These are phyloP conservation scores for Cutaneotrichosporon sp. DNA, from an alignment of 1,284 basidiomycete genomes.

Conservation along the genomic window DNA sequence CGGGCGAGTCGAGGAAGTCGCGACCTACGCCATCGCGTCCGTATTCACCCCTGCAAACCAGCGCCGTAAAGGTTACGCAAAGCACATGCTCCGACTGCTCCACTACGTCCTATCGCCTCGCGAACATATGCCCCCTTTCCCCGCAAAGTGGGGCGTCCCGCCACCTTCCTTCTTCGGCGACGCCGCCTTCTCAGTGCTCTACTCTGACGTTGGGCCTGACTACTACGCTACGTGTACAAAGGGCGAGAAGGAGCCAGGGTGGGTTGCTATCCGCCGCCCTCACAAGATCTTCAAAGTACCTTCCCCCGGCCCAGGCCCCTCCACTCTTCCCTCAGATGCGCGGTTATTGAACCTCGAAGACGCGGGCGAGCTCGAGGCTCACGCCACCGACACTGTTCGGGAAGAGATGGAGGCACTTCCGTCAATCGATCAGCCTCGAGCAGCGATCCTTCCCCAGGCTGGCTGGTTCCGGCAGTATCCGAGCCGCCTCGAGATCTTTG, in stretches of 20 bases:
- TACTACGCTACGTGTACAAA: conserved; percentile 37
- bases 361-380: neutral
- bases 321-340: neutral
- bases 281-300: conserved; percentile 8
- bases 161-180: conserved; percentile 22
- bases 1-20: conserved; percentile 3
- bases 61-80: conserved; percentile 40
- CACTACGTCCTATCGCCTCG: conserved; percentile 33
- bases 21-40: conserved; percentile 37
- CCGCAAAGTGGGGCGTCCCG: conserved; percentile 29
- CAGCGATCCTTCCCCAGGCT: conserved; percentile 13
- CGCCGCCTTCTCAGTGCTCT: conserved; percentile 36
- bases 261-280: conserved; percentile 3
- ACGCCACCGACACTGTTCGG: neutral
- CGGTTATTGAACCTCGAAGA: neutral
- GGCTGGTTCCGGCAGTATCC: conserved; percentile 17
- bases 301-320: neutral
- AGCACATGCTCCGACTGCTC: conserved; percentile 37
- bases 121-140: conserved; percentile 29
- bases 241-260: conserved; percentile 12
- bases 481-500: conserved; percentile 6
- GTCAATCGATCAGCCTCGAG: neutral
- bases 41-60: conserved; percentile 37
- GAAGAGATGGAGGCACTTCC: conserved; percentile 1
- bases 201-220: conserved; percentile 36